Evolutionary conservation across 495 filamentous ascomycete species (phyloP).

Genomic region (Penicillium silybi): DNA sequence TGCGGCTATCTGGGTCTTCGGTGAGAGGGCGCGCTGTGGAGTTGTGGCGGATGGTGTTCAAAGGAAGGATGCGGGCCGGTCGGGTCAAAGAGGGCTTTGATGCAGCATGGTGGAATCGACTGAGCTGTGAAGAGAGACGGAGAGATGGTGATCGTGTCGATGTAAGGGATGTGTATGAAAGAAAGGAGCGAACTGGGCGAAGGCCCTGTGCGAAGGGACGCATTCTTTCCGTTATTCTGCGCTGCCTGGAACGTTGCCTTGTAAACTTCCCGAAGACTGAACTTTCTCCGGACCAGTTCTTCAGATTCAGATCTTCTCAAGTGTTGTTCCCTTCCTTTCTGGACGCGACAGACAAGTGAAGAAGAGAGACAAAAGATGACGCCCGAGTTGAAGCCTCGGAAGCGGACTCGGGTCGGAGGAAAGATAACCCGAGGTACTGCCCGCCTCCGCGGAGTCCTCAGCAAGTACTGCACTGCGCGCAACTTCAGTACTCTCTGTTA

Average conservation of each 20-base stretch:
- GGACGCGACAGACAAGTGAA: not conserved
- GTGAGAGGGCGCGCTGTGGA: slow-evolving; percentile 32
- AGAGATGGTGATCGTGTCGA: slow-evolving; percentile 9
- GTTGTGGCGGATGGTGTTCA: slow-evolving; percentile 22
- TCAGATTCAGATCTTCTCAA: not conserved
- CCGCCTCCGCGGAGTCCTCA: not conserved
- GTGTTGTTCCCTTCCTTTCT: not conserved
- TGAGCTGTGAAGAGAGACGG: slow-evolving; percentile 13
- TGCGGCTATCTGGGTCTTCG: slow-evolving; percentile 16
- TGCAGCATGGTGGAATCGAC: not conserved
- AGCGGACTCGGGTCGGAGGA: not conserved
- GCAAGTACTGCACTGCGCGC: not conserved
- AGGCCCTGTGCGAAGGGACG: slow-evolving; percentile 17
- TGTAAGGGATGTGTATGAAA: slow-evolving; percentile 4
- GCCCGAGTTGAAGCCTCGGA: not conserved
- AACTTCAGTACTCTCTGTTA: not conserved
- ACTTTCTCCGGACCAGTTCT: not conserved
- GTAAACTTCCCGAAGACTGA: not conserved
- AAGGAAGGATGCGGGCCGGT: slow-evolving; percentile 3
- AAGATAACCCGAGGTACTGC: not conserved
- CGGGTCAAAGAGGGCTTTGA: slow-evolving; percentile 1
- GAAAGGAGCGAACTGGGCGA: slow-evolving; percentile 15
- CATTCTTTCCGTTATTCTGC: slow-evolving; percentile 6
- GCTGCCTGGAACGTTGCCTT: not conserved
- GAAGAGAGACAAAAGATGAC: not conserved